phyloP scores from a whole-genome alignment of 257 asterid genomes.

The Solanum phureja region DNA sequence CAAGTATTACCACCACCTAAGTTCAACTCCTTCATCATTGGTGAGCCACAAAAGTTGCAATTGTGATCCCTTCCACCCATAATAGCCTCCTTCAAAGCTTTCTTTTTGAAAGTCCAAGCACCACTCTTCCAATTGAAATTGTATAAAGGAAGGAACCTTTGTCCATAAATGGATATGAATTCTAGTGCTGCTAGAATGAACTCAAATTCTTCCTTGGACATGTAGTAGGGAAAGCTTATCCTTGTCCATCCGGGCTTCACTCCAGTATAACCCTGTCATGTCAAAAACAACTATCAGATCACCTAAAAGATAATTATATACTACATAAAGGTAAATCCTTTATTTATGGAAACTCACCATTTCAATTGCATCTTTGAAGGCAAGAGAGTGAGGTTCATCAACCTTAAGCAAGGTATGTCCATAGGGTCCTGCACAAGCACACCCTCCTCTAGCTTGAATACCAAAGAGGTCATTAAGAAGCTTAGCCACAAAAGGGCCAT shows the following conservation, averaged over 20 bases:
- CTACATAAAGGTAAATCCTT: neutral
- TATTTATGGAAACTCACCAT: neutral
- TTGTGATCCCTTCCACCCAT: neutral
- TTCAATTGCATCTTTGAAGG: slow-evolving; percentile 12
- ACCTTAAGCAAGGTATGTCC: slow-evolving; percentile 34
- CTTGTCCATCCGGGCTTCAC: neutral
- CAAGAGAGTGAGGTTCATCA: slow-evolving; percentile 17
- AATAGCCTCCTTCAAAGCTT: neutral
- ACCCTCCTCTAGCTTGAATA: slow-evolving; percentile 57
- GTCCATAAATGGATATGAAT: slow-evolving; percentile 35
- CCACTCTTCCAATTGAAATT: slow-evolving; percentile 38
- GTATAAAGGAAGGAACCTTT: slow-evolving; percentile 30
- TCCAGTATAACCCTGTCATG: neutral
- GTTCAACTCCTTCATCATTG: slow-evolving; percentile 3
- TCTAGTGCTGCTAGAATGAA: slow-evolving; percentile 36
- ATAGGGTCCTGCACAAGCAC: slow-evolving; percentile 50
- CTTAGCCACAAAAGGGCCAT: slow-evolving; percentile 45
- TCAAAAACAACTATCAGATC: neutral
- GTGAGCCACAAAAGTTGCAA: neutral
- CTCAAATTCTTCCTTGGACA: slow-evolving; percentile 26
- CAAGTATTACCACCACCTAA: neutral
- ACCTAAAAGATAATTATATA: neutral
- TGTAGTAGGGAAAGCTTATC: slow-evolving; percentile 8
- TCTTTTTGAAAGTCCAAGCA: slow-evolving; percentile 31
- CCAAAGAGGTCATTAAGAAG: slow-evolving; percentile 50